Evolutionary conservation across 768 basidiomycete genomes (phyloP).

Genomic region (Lactifluus pinguis): DNA sequence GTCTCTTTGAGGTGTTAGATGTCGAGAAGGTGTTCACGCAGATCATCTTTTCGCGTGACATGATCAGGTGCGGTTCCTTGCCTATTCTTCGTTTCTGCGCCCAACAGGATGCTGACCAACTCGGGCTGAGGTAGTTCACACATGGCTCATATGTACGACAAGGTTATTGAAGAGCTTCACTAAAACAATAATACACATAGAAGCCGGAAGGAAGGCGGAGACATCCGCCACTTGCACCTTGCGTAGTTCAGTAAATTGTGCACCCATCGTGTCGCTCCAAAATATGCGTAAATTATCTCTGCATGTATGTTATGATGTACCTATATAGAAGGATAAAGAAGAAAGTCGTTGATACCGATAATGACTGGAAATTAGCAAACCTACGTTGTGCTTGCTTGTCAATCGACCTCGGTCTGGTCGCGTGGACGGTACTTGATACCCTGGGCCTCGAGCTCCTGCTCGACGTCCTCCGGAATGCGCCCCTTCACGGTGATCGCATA

Average conservation of each 20-base stretch:
- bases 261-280: neutral
- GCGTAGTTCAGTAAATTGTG: neutral
- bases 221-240: neutral
- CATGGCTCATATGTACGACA: conserved; percentile 75
- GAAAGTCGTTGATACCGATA: neutral
- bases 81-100: neutral
- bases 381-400: neutral
- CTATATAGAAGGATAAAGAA: neutral
- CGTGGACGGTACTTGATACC: conserved; percentile 81
- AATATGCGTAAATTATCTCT: neutral
- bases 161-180: conserved; percentile 54
- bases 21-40: conserved; percentile 72
- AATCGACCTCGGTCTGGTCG: conserved; percentile 73
- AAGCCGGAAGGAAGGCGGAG: neutral
- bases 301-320: neutral
- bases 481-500: conserved; percentile 90
- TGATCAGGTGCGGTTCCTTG: conserved; percentile 52
- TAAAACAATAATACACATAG: neutral
- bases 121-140: conserved; percentile 43
- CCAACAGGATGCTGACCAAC: neutral
- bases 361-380: neutral
- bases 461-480: conserved; percentile 77
- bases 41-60: conserved; percentile 72
- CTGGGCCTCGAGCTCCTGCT: conserved; percentile 65
- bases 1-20: conserved; percentile 71